These are phyloP conservation scores for Monosporozyma siamensis DNA, from an alignment of 805 yeast species.

Conservation along the genomic window DNA sequence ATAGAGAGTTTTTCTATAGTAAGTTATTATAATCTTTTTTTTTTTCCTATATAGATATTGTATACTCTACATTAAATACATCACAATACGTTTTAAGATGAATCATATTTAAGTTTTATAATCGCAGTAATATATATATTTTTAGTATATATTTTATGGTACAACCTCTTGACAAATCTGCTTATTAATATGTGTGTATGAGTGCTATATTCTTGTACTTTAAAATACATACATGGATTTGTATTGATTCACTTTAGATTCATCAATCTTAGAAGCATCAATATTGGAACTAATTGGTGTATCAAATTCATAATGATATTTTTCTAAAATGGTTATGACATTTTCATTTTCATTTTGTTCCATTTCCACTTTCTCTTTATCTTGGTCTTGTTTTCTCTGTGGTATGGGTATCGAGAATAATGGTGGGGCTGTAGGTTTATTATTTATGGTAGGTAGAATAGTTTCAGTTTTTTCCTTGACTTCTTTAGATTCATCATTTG, in stretches of 20 bases:
- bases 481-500: neutral
- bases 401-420: neutral
- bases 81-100: too few relatives aligned
- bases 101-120: too few relatives aligned
- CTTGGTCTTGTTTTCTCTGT: neutral
- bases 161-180: too few relatives aligned
- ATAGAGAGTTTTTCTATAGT: too few relatives aligned
- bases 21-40: too few relatives aligned
- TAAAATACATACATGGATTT: conserved; percentile 18
- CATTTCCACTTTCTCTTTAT: neutral
- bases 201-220: neutral
- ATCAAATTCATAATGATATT: conserved; percentile 15
- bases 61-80: too few relatives aligned
- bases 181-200: conserved; percentile 2
- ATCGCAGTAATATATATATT: too few relatives aligned
- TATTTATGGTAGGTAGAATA: neutral
- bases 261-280: conserved; percentile 10
- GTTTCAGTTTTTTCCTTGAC: neutral
- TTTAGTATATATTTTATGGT: too few relatives aligned
- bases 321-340: neutral
- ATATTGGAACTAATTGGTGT: conserved; percentile 14
- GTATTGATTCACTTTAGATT: conserved; percentile 16
- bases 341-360: neutral
- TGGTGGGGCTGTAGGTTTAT: neutral
- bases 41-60: too few relatives aligned